Percentiles rank a stretch among this genome's conserved stretches.
These are phyloP conservation scores for Oidiodendron maius DNA, from an alignment of 495 filamentous ascomycete species.

Conservation along the genomic window DNA sequence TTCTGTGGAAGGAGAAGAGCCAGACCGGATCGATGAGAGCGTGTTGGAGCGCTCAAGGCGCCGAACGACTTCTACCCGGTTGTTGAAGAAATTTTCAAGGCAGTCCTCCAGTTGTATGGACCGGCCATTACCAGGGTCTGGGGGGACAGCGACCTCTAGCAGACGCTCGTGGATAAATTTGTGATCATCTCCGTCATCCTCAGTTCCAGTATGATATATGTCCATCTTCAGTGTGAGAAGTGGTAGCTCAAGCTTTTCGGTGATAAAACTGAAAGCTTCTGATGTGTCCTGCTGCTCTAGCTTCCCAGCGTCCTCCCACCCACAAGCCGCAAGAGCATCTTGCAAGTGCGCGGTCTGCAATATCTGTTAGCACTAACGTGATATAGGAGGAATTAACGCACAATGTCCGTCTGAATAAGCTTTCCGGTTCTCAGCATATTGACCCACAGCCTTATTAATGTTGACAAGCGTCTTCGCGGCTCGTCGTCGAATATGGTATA, in stretches of 20 bases:
- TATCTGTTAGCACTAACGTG: constrained; percentile 16
- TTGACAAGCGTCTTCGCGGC: constrained; percentile 63
- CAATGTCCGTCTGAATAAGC: constrained; percentile 80
- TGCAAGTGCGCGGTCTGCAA: constrained; percentile 75
- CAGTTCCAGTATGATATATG: constrained; percentile 83
- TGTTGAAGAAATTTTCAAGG: constrained; percentile 92
- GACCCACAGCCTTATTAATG: constrained; percentile 80
- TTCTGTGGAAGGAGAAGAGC: constrained; percentile 2
- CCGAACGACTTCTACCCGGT: constrained; percentile 81
- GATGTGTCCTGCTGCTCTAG: constrained; percentile 87
- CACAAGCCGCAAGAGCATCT: constrained; percentile 75
- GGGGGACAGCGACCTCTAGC: constrained; percentile 82
- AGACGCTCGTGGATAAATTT: constrained; percentile 88
- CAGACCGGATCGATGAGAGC: constrained; percentile 12
- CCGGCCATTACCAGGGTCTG: constrained; percentile 48
- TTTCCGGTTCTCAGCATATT: constrained; percentile 83
- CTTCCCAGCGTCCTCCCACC: constrained; percentile 77
- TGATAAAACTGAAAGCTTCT: constrained; percentile 93
- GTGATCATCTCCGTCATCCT: constrained; percentile 80
- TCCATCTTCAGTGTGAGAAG: constrained; percentile 91
- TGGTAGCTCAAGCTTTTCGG: constrained; percentile 79
- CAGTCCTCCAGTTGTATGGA: constrained; percentile 80
- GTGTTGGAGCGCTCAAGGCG: constrained; percentile 33
- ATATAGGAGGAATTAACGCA: constrained; percentile 34
- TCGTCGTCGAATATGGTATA: constrained; percentile 65